These are phyloP conservation scores for Diplodia corticola DNA, from an alignment of 2,329 filamentous ascomycete genomes.

Conservation along the genomic window DNA sequence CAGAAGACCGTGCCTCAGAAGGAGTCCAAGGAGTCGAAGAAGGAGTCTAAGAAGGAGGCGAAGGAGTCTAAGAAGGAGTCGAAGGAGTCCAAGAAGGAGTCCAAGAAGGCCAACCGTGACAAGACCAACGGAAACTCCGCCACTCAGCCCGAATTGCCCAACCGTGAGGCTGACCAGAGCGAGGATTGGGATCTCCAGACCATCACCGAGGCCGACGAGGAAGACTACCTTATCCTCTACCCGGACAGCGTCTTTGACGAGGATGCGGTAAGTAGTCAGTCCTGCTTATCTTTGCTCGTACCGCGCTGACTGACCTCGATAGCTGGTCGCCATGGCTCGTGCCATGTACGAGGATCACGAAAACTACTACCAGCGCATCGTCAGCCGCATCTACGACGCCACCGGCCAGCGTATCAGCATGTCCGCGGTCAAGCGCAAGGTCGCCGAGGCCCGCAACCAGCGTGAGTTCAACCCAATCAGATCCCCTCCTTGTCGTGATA, in stretches of 20 bases:
- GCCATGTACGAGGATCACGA: slow-evolving; percentile 47
- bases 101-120: neutral
- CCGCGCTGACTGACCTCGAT: slow-evolving; percentile 30
- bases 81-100: slow-evolving; percentile 4
- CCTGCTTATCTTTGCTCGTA: neutral
- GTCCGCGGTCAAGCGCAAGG: slow-evolving; percentile 46
- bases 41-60: neutral
- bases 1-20: slow-evolving; percentile 24
- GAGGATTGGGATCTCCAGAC: neutral
- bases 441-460: slow-evolving; percentile 25
- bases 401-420: slow-evolving; percentile 50
- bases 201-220: slow-evolving; percentile 29
- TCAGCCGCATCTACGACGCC: slow-evolving; percentile 50
- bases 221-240: neutral
- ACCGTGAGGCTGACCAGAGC: slow-evolving; percentile 25
- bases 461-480: neutral
- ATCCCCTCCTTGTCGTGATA: neutral
- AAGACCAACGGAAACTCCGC: slow-evolving; percentile 26
- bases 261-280: slow-evolving; percentile 26
- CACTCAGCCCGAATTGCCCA: neutral
- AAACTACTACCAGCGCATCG: slow-evolving; percentile 50
- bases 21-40: slow-evolving; percentile 15
- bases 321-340: slow-evolving; percentile 35
- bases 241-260: slow-evolving; percentile 39
- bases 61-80: slow-evolving; percentile 23